phyloP scores from a whole-genome alignment of 768 basidiomycete species.

The Russula griseocarnosa region DNA sequence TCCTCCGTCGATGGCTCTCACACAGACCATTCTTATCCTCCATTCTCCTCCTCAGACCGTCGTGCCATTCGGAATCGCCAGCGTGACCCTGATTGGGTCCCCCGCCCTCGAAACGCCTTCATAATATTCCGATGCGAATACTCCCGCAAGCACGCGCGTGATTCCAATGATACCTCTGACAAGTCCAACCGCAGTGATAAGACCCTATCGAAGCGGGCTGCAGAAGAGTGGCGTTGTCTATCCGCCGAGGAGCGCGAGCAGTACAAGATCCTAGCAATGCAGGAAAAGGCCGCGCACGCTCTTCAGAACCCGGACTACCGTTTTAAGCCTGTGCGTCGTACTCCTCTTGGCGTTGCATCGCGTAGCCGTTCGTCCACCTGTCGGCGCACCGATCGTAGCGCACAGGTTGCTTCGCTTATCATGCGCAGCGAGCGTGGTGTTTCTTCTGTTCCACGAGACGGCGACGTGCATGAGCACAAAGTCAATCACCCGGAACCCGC shows the following conservation, averaged over 20 bases:
- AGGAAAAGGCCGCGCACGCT: slow-evolving; percentile 55
- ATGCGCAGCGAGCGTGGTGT: slow-evolving; percentile 19
- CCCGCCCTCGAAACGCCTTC: slow-evolving; percentile 66
- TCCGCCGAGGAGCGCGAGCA: slow-evolving; percentile 43
- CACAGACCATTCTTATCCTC: slow-evolving; percentile 5
- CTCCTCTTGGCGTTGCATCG: background rate
- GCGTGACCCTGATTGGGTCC: slow-evolving; percentile 55
- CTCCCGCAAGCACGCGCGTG: slow-evolving; percentile 44
- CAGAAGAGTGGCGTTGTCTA: slow-evolving; percentile 68
- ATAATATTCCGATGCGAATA: slow-evolving; percentile 72
- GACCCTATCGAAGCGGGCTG: slow-evolving; percentile 72
- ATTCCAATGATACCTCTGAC: slow-evolving; percentile 35
- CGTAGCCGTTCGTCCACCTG: slow-evolving; percentile 2
- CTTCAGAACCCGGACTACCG: slow-evolving; percentile 58
- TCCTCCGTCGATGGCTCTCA: slow-evolving; percentile 17
- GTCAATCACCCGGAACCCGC: background rate
- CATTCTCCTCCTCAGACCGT: slow-evolving; percentile 39
- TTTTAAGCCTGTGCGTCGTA: slow-evolving; percentile 47
- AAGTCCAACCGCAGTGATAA: slow-evolving; percentile 37
- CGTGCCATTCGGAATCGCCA: slow-evolving; percentile 40
- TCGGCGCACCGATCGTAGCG: slow-evolving; percentile 22
- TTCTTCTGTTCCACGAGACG: slow-evolving; percentile 7
- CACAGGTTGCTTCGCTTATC: slow-evolving; percentile 15
- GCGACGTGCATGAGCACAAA: background rate
- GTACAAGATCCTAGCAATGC: slow-evolving; percentile 52